A percentile compares a stretch with the other conserved stretches of the same genome.
phyloP scores from a whole-genome alignment of 805 yeast species.

The Candida corydali region DNA sequence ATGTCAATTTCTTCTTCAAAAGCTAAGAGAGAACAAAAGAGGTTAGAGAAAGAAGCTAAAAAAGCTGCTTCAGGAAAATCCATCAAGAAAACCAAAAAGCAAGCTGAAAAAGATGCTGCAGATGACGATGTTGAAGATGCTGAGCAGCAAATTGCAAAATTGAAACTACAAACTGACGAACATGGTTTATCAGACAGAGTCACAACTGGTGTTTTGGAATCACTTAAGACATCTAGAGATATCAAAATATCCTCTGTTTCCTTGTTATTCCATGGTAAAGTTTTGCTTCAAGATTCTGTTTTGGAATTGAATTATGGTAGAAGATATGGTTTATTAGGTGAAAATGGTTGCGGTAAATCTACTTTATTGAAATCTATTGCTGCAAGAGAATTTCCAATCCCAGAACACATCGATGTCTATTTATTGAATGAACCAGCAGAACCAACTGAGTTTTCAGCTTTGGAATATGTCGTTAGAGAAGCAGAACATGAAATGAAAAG shows the following conservation, averaged over 20 bases:
- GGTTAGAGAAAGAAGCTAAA: conserved; percentile 55
- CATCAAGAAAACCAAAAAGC: conserved; percentile 60
- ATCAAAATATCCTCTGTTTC: conserved; percentile 87
- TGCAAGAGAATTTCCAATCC: conserved; percentile 93
- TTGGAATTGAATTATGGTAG: conserved; percentile 95
- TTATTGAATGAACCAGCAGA: conserved; percentile 97
- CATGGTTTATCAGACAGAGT: conserved; percentile 96
- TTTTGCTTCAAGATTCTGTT: conserved; percentile 84
- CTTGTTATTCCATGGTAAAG: conserved; percentile 95
- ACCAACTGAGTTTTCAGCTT: conserved; percentile 85
- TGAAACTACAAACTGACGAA: conserved; percentile 90
- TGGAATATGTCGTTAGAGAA: conserved; percentile 95
- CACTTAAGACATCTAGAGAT: conserved; percentile 89
- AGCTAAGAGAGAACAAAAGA: conserved; percentile 97
- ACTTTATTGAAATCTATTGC: conserved; percentile 91
- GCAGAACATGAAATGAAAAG: conserved; percentile 91
- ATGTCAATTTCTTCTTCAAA: conserved; percentile 81
- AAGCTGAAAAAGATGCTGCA: conserved; percentile 49
- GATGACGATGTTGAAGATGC: conserved; percentile 55
- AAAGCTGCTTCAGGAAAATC: conserved; percentile 63
- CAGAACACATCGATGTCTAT: conserved; percentile 86
- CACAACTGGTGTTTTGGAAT: conserved; percentile 92
- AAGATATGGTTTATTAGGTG: conserved; percentile 96
- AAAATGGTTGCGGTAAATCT: conserved; percentile 98
- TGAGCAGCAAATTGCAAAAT: conserved; percentile 73